Base-by-base conservation (phyloP, 1,284 basidiomycete genomes). In the Pseudozyma tsukubaensis region DNA sequence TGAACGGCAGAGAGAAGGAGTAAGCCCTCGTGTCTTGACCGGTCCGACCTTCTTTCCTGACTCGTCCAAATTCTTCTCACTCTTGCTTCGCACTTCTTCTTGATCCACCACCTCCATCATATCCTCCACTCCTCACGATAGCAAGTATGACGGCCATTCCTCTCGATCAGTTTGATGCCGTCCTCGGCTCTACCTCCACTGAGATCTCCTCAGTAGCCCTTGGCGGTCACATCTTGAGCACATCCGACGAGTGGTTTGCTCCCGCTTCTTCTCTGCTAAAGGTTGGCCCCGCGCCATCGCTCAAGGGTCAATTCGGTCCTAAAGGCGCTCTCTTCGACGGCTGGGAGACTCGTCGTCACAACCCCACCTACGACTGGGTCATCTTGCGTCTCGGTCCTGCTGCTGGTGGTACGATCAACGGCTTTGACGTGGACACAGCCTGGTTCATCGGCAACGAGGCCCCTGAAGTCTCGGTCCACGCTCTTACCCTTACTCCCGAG, bases 201-300 rank as follows among this genome's bases (percentile, higher is more conserved):
- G 97, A 99, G 85, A 89, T 98, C 24, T 97, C 96, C 18, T 94
- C 92, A 74, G 90, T 91, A 16, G 90, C 91, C 0, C 87, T 98
- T 13, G 96, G 94, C 24, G 94, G 91, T 12, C 85, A 88, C 59
- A 88, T 97, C 68, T 85, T 92, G 35, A 87, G 89, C 9, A 90
- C 92, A 58, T 97, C 94, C 6, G 96, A 99, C 85, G 94, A 99
- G 76, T 99, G 98, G 88, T 99, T 99, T 81, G 94, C 93, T 11
- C 90, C 91, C 73, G 93, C 92, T 0, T 89, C 87, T 66, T 91
- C 97, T 85, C 88, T 99, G 21, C 88, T 99, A 74, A 89, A 93
- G 69, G 79, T 81, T 1, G 74, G 65, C 0, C 79, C 81, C 10
- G 80, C 81, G 4, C 73, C 68, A 9, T 60, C 78, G 85, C 94